phyloP scores from a whole-genome alignment of 2,329 filamentous ascomycete species.

The Fusarium lyarnte region DNA sequence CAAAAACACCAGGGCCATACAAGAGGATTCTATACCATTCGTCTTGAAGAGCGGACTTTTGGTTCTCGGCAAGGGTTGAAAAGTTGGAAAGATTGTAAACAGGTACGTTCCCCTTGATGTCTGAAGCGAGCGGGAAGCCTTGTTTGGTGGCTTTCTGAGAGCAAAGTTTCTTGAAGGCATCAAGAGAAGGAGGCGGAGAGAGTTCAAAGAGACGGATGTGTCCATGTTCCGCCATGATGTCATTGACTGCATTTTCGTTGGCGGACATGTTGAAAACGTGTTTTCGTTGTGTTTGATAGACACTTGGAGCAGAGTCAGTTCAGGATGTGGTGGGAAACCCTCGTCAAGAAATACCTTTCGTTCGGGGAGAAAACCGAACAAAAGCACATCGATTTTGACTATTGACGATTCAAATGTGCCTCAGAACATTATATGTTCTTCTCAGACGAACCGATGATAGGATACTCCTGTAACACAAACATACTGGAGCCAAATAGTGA shows the following conservation, averaged over 20 bases:
- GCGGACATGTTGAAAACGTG: neutral
- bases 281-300: neutral
- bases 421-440: too few relatives aligned
- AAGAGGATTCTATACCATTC: conserved; percentile 69
- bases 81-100: conserved; percentile 60
- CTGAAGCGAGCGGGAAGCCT: conserved; percentile 59
- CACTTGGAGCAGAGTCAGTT: neutral
- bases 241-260: neutral
- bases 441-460: neutral
- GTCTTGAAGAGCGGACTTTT: conserved; percentile 59
- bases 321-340: neutral
- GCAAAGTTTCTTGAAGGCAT: conserved; percentile 57
- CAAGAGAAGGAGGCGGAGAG: conserved; percentile 49
- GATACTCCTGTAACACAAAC: neutral
- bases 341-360: neutral
- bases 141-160: conserved; percentile 48
- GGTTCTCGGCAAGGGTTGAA: conserved; percentile 35
- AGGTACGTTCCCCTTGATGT: conserved; percentile 61
- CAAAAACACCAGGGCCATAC: conserved; percentile 67
- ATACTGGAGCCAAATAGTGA: neutral
- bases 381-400: rapidly evolving
- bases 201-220: conserved; percentile 37
- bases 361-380: conserved; percentile 9
- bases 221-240: conserved; percentile 10
- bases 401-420: neutral